phyloP scores from a whole-genome alignment of 192 early-diverging fungal species.

The Rhizoclosmatium globosum region DNA sequence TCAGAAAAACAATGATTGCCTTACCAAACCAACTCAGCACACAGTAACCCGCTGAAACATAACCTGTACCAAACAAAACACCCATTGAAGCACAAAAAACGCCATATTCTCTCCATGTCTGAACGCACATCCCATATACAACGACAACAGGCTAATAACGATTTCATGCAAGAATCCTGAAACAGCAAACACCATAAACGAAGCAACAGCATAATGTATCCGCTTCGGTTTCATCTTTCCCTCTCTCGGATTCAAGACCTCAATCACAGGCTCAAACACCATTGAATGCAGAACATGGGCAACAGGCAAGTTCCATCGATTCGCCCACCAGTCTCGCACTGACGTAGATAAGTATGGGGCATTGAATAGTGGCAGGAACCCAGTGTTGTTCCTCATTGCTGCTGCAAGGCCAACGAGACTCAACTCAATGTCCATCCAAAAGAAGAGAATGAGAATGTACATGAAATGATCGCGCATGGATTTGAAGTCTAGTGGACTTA shows the following conservation, averaged over 20 bases:
- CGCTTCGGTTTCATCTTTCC: not conserved
- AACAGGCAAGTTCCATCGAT: not conserved
- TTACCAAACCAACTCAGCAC: not conserved
- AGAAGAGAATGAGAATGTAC: too few relatives aligned
- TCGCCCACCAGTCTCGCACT: slow-evolving; percentile 3
- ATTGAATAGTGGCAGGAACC: not conserved
- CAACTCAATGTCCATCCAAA: too few relatives aligned
- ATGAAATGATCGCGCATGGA: too few relatives aligned
- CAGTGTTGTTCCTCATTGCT: too few relatives aligned
- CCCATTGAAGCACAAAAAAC: slow-evolving; percentile 3
- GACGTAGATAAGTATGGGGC: slow-evolving; percentile 12
- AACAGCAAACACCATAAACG: not conserved
- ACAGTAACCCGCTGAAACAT: not conserved
- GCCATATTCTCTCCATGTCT: not conserved
- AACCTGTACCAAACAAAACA: not conserved
- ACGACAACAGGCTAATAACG: not conserved
- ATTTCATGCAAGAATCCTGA: not conserved
- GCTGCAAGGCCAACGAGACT: too few relatives aligned
- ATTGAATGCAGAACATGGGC: not conserved
- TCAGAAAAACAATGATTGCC: not conserved
- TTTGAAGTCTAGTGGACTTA: too few relatives aligned
- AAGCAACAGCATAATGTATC: not conserved
- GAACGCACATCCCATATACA: not conserved
- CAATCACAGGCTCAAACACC: not conserved
- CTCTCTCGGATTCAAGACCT: not conserved